Conservation (phyloP, 768 basidiomycete genomes). For the Cystofilobasidium capitatum region DNA sequence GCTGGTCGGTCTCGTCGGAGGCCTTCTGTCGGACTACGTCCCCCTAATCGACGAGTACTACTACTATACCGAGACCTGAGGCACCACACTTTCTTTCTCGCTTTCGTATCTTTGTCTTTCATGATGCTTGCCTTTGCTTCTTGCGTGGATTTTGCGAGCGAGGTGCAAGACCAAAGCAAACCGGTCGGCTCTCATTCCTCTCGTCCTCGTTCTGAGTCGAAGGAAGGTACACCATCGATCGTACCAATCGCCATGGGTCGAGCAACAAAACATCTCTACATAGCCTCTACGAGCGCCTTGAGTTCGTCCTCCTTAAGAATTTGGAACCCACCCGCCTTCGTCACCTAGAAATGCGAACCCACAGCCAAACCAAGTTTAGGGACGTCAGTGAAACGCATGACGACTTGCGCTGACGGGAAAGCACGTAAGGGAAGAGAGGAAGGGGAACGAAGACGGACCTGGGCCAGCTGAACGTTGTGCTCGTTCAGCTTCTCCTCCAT, state of each 20-base stretch:
- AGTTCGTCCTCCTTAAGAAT: conserved; percentile 72
- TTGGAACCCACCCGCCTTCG: conserved; percentile 68
- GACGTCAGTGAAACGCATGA: neutral
- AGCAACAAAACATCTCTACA: no score
- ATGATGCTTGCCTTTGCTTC: no score
- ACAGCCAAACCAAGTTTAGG: neutral
- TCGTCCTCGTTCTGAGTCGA: no score
- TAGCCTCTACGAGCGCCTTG: conserved; percentile 74
- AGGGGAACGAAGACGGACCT: conserved; percentile 48
- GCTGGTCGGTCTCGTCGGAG: conserved; percentile 14
- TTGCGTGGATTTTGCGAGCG: no score
- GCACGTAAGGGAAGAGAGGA: neutral
- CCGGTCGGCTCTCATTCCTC: no score
- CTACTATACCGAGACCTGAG: neutral
- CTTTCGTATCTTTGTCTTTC: no score
- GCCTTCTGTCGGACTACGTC: conserved; percentile 16
- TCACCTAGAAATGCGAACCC: conserved; percentile 51
- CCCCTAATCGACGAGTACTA: conserved; percentile 19
- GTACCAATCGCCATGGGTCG: no score
- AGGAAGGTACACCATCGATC: no score
- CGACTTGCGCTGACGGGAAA: neutral
- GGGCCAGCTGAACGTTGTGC: conserved; percentile 94
- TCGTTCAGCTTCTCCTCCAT: conserved; percentile 99
- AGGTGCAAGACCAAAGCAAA: no score
- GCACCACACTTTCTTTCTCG: neutral